A percentile compares a stretch with the other conserved stretches of the same genome.
Evolutionary conservation across 1,139 yeast species (phyloP).

Genomic region (Kazachstania sp.): DNA sequence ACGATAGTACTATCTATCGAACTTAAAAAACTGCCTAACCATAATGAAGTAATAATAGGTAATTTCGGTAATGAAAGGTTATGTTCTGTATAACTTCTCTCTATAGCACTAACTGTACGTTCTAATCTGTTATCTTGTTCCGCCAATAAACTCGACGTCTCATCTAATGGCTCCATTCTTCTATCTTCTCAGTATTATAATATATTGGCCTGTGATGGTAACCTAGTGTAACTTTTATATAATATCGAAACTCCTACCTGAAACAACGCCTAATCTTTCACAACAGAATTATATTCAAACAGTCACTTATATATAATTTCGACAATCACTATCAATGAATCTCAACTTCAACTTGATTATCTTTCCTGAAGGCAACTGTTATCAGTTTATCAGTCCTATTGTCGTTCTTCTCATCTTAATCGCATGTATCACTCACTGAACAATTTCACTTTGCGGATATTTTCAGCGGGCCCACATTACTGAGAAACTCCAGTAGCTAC

Average conservation of each 20-base stretch:
- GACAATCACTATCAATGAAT: too few relatives aligned
- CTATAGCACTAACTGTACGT: conserved; percentile 12
- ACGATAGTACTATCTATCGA: conserved; percentile 60
- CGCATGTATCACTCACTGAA: neutral
- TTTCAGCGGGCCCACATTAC: too few relatives aligned
- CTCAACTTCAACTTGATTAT: too few relatives aligned
- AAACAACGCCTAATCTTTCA: too few relatives aligned
- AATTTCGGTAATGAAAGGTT: conserved; percentile 24
- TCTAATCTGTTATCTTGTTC: conserved; percentile 1
- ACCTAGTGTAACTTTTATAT: too few relatives aligned
- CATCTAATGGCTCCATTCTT: conserved; percentile 17
- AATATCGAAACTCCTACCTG: too few relatives aligned
- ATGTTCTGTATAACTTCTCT: conserved; percentile 19
- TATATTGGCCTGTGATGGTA: neutral
- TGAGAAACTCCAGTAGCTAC: too few relatives aligned
- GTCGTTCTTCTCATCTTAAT: neutral
- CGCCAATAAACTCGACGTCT: conserved; percentile 14
- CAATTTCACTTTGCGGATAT: too few relatives aligned
- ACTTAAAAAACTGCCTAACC: conserved; percentile 47
- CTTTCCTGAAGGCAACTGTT: too few relatives aligned
- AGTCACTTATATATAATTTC: too few relatives aligned
- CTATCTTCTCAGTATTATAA: neutral
- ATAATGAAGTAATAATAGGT: conserved; percentile 35
- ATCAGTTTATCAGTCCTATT: neutral
- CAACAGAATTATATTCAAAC: too few relatives aligned